Evolutionary conservation across 2,329 filamentous ascomycete species (phyloP), one percentile per base, ranked within the genome.

Genomic region (Chaetomium strumarium): DNA sequence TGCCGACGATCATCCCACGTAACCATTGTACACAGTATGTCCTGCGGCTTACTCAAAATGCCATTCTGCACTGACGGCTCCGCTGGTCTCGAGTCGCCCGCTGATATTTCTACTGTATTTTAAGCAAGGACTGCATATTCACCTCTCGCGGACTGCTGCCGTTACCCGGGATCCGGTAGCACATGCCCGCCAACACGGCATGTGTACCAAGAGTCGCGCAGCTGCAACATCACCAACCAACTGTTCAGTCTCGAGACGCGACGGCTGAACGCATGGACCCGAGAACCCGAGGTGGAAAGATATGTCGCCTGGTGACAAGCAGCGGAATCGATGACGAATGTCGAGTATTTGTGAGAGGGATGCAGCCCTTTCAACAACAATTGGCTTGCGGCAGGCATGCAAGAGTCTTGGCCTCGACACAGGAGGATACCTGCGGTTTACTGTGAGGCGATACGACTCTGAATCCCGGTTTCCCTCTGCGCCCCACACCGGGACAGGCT

Each of bases 401-500:
- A 38, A 53, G 57, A 59, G 53, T 50, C 55, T 55, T 39, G 51
- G 56, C 49, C 53, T 52, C 44, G 48, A 61, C 53, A 56, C 56
- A 55, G 58, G 56, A 56, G 44, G 52, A 46, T 55, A 62, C 51
- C 14, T 3, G 6, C n/a, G 60, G 62, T 53, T 62, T 56, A 55
- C 52, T 58, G 57, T 55, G 57, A 58, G 54, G 51, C n/a, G 55
- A 64, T 66, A 61, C 51, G 55, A 66, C 63, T 61, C 61, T 64
- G 58, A 60, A 64, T 65, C 63, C 62, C 60, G 63, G 64, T 64
- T 66, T 64, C 56, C 56, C 42, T 57, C 53, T 42, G 44, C 53
- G 46, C 55, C 58, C 57, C 61, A 59, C 58, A 57, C 55, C 47
- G 49, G 39, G 49, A 51, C 43, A 46, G 52, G 50, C 53, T 56